Evolutionary conservation across 164 flowering plant species (phyloP).

Genomic region (Malania oleifera): DNA sequence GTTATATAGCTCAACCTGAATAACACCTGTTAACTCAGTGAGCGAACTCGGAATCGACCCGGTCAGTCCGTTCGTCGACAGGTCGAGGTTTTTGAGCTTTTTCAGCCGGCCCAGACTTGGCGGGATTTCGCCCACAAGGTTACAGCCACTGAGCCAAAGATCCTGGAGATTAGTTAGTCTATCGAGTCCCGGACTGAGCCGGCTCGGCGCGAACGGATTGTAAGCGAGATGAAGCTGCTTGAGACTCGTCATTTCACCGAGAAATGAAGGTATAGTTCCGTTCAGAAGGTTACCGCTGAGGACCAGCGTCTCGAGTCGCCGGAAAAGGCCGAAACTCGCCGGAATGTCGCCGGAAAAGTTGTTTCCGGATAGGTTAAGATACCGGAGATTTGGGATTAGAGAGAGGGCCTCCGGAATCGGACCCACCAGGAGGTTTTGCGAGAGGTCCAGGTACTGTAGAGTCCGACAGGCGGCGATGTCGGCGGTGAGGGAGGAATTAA

Average conservation of each 20-base stretch:
- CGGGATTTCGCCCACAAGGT: conserved; percentile 48
- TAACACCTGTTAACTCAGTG: conserved; percentile 25
- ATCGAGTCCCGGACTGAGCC: conserved; percentile 32
- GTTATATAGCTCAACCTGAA: conserved; percentile 42
- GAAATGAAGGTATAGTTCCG: conserved; percentile 36
- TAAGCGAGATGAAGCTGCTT: conserved; percentile 42
- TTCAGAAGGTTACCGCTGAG: conserved; percentile 33
- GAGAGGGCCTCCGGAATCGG: conserved; percentile 35
- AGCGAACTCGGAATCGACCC: conserved; percentile 48
- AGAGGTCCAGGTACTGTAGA: conserved; percentile 27
- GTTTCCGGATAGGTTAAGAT: conserved; percentile 32
- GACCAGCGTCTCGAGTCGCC: conserved; percentile 26
- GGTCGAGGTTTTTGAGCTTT: conserved; percentile 38
- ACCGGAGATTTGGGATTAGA: conserved; percentile 13
- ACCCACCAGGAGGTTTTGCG: conserved; percentile 37
- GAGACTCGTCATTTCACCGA: conserved; percentile 36
- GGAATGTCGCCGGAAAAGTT: conserved; percentile 46
- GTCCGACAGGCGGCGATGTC: conserved; percentile 27
- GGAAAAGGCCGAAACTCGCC: conserved; percentile 29
- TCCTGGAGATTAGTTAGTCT: conserved; percentile 36
- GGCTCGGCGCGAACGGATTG: conserved; percentile 37
- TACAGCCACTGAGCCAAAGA: conserved; percentile 40
- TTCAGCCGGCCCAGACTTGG: conserved; percentile 24
- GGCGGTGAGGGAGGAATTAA: conserved; percentile 32
- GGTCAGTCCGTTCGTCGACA: conserved; percentile 37